phyloP scores from a whole-genome alignment of 768 basidiomycete genomes.

The Pluteus cervinus region DNA sequence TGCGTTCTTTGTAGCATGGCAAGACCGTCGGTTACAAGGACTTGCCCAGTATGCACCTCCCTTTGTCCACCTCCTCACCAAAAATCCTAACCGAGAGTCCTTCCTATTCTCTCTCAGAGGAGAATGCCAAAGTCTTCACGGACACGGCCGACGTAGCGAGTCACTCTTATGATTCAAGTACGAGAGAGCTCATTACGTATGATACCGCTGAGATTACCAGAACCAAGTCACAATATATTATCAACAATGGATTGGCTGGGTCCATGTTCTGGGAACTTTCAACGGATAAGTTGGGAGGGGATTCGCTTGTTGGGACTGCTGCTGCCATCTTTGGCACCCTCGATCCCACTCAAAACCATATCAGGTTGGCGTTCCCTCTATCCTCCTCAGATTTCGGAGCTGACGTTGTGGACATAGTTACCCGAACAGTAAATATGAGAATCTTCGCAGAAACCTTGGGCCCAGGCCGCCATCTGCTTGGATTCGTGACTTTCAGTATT shows the following conservation, averaged over 20 bases:
- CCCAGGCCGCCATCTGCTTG: conserved; percentile 18
- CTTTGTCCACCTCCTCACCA: not conserved
- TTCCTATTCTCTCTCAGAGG: conserved; percentile 25
- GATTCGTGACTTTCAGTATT: conserved; percentile 14
- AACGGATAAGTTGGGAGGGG: conserved; percentile 50
- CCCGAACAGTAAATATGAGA: conserved; percentile 67
- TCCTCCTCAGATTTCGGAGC: not conserved
- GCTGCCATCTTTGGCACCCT: conserved; percentile 42
- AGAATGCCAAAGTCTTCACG: conserved; percentile 55
- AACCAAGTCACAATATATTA: conserved; percentile 64
- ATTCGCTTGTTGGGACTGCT: conserved; percentile 50
- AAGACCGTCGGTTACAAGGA: conserved; percentile 71
- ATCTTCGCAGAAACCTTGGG: conserved; percentile 61
- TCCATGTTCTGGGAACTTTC: conserved; percentile 78
- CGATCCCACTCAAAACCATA: conserved; percentile 61
- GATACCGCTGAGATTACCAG: conserved; percentile 66
- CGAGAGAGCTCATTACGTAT: conserved; percentile 66
- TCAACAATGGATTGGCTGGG: conserved; percentile 52
- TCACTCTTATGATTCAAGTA: conserved; percentile 70
- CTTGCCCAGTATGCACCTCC: conserved; percentile 45
- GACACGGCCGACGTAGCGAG: conserved; percentile 66
- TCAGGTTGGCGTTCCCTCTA: conserved; percentile 32
- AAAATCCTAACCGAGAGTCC: not conserved
- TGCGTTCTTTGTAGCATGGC: conserved; percentile 45
- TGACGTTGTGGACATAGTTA: conserved; percentile 29